A percentile compares a stretch with the other conserved stretches of the same genome.
Conservation (phyloP, 805 yeast species). For the Candida endomychidarum region DNA sequence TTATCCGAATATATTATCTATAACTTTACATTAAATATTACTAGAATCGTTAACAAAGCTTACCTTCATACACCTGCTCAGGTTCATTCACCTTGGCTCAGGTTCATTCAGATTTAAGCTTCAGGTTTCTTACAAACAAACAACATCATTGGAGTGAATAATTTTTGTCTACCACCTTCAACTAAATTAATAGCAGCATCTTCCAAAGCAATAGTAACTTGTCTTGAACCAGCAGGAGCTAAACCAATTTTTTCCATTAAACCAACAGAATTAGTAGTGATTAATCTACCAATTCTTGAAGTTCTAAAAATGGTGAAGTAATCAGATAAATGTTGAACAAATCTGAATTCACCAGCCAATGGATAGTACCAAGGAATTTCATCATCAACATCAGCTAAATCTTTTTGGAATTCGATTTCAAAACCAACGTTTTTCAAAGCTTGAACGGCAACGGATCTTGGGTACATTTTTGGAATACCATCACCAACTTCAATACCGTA, state of each 20-base stretch:
- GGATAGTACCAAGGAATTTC: slow-evolving; percentile 98
- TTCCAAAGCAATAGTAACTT: slow-evolving; percentile 91
- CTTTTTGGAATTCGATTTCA: slow-evolving; percentile 70
- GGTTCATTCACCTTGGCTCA: too few species aligned
- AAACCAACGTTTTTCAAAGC: slow-evolving; percentile 89
- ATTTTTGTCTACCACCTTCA: slow-evolving; percentile 83
- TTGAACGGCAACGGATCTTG: slow-evolving; percentile 77
- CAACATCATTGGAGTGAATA: slow-evolving; percentile 98
- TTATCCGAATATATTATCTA: neutral
- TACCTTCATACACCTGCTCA: too few species aligned
- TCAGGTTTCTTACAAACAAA: slow-evolving; percentile 82
- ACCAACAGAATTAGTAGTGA: slow-evolving; percentile 80
- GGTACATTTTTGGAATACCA: slow-evolving; percentile 97
- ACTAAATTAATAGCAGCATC: slow-evolving; percentile 96
- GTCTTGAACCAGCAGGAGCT: slow-evolving; percentile 87
- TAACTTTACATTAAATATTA: neutral
- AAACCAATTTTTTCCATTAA: slow-evolving; percentile 80
- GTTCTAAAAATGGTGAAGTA: slow-evolving; percentile 85
- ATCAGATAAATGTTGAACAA: slow-evolving; percentile 77
- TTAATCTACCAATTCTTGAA: slow-evolving; percentile 76
- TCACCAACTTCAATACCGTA: slow-evolving; percentile 98
- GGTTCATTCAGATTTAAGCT: neutral
- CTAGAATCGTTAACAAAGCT: too few species aligned
- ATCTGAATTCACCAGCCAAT: slow-evolving; percentile 88
- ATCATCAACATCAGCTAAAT: slow-evolving; percentile 80